Conservation (phyloP, 2,329 filamentous ascomycete genomes). For the Epichloe festucae region DNA sequence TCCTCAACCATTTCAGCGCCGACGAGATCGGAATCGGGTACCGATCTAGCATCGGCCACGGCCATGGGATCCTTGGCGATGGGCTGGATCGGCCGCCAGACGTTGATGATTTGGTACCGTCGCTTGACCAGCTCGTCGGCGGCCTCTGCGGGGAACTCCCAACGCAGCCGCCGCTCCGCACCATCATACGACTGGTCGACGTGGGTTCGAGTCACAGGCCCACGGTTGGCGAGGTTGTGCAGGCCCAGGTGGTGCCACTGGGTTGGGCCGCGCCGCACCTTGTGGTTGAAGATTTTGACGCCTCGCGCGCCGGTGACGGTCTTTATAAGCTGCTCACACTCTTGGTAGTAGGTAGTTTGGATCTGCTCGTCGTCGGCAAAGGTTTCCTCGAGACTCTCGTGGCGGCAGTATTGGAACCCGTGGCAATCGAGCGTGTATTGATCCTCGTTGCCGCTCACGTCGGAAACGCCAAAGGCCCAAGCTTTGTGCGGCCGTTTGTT, state of each 20-base stretch:
- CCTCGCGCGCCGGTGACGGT: slow-evolving; percentile 42
- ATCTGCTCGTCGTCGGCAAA: slow-evolving; percentile 45
- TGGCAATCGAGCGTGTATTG: slow-evolving; percentile 27
- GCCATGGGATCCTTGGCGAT: slow-evolving; percentile 34
- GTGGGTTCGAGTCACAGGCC: slow-evolving; percentile 23
- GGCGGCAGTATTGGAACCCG: slow-evolving; percentile 26
- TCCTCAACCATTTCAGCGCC: slow-evolving; percentile 37
- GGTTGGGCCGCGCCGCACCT: slow-evolving; percentile 41
- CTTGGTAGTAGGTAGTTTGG: slow-evolving; percentile 53
- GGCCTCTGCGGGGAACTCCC: slow-evolving; percentile 32
- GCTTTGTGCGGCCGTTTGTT: slow-evolving; percentile 19
- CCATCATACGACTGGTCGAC: slow-evolving; percentile 41
- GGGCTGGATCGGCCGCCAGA: slow-evolving; percentile 26
- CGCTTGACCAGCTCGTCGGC: slow-evolving; percentile 22
- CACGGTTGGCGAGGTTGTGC: slow-evolving; percentile 46
- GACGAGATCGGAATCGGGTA: slow-evolving; percentile 38
- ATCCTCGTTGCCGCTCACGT: slow-evolving; percentile 27
- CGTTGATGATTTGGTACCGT: slow-evolving; percentile 42
- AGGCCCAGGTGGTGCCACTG: slow-evolving; percentile 55
- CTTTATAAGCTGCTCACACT: slow-evolving; percentile 54
- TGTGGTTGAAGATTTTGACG: slow-evolving; percentile 63
- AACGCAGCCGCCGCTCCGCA: slow-evolving; percentile 17
- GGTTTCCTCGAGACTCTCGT: slow-evolving; percentile 17
- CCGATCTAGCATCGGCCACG: slow-evolving; percentile 36
- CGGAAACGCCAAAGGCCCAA: slow-evolving; percentile 31